Percentiles rank a stretch among this genome's conserved stretches.
These are phyloP conservation scores for Hyaloscypha variabilis DNA, from an alignment of 495 filamentous ascomycete genomes.

Conservation along the genomic window DNA sequence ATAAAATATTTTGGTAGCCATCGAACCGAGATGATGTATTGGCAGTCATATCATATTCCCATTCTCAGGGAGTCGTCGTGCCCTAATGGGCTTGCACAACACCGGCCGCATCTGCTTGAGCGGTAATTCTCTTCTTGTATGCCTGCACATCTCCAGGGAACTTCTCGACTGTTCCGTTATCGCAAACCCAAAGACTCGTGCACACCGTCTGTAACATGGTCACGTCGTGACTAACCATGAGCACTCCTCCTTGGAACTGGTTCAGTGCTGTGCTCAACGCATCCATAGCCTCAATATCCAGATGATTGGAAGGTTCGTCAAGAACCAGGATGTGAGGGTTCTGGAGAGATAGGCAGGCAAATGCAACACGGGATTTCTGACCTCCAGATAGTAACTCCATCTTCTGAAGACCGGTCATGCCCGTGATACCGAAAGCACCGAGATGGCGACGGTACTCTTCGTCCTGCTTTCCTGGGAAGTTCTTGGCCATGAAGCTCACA, in stretches of 20 bases:
- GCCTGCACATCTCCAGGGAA: constrained; percentile 94
- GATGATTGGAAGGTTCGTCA: constrained; percentile 96
- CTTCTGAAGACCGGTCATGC: constrained; percentile 94
- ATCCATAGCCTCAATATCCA: constrained; percentile 99
- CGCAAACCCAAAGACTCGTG: constrained; percentile 93
- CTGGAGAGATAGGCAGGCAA: constrained; percentile 87
- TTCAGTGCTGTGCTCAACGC: constrained; percentile 81
- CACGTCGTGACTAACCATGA: constrained; percentile 99
- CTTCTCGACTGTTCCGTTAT: constrained; percentile 92
- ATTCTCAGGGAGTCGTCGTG: not conserved
- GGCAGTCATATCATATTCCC: not conserved
- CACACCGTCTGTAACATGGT: constrained; percentile 98
- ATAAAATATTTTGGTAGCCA: too few species aligned
- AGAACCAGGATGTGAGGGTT: constrained; percentile 98
- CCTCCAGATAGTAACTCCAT: constrained; percentile 95
- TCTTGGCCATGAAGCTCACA: constrained; percentile 93
- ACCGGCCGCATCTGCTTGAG: constrained; percentile 85
- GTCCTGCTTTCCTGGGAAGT: constrained; percentile 86
- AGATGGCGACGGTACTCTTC: constrained; percentile 97
- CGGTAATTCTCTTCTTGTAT: constrained; percentile 95
- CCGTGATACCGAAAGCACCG: constrained; percentile 97
- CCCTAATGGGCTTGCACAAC: constrained; percentile 66
- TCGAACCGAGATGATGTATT: too few species aligned
- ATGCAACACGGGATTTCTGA: constrained; percentile 97
- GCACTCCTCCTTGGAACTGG: constrained; percentile 88